Conservation (phyloP, 164 flowering plant species). For the Macadamia integrifolia region DNA sequence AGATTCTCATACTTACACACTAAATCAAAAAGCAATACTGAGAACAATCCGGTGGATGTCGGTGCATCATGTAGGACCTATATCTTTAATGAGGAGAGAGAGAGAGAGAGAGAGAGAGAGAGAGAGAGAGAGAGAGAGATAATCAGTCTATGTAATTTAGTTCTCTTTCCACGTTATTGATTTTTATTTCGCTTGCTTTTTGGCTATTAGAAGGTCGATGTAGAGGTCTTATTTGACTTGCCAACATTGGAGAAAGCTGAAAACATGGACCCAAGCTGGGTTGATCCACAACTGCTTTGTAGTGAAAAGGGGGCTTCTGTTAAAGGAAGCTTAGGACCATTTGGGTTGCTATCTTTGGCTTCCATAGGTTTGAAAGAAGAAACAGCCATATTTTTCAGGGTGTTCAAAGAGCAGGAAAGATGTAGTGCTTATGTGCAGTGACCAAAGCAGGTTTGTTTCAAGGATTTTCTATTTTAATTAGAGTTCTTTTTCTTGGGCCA, state of each 20-base stretch:
- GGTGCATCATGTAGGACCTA: too few relatives aligned
- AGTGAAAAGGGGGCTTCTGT: constrained; percentile 34
- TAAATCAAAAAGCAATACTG: too few relatives aligned
- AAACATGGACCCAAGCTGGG: constrained; percentile 34
- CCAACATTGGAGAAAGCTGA: constrained; percentile 29
- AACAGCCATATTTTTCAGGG: constrained; percentile 53
- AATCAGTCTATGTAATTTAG: too few relatives aligned
- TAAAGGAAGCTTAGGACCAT: constrained; percentile 49
- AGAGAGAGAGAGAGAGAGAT: too few relatives aligned
- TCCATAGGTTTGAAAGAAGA: constrained; percentile 44
- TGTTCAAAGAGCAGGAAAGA: constrained; percentile 36
- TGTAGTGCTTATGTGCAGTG: constrained; percentile 65
- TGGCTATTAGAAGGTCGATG: constrained; percentile 34
- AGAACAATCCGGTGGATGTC: too few relatives aligned
- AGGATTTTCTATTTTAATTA: background rate
- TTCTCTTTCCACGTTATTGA: too few relatives aligned
- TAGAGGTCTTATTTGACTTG: constrained; percentile 41
- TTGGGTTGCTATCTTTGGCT: constrained; percentile 51
- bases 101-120: too few relatives aligned
- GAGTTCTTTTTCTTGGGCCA: too few relatives aligned
- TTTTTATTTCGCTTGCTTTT: background rate
- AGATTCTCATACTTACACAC: too few relatives aligned
- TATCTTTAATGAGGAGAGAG: too few relatives aligned
- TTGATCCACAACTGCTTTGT: constrained; percentile 40
- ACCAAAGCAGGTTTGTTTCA: constrained; percentile 51